A percentile compares a stretch with the other conserved stretches of the same genome.
Evolutionary conservation across 345 rosid species (phyloP).

Genomic region (Corymbia maculata): DNA sequence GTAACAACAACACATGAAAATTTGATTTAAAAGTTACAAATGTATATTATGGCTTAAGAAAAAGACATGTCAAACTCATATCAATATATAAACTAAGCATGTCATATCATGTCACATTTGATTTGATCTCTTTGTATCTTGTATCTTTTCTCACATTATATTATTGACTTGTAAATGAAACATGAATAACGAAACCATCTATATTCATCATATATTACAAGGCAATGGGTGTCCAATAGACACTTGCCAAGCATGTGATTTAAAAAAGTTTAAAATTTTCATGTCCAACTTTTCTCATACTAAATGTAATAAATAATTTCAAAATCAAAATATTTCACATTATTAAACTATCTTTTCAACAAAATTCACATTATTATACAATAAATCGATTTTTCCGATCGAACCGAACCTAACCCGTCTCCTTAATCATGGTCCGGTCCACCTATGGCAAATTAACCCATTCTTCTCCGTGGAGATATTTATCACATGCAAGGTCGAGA

Average conservation of each 20-base stretch:
- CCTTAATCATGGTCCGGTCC: too few species aligned
- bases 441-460: too few species aligned
- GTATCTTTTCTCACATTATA: background rate
- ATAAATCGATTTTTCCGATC: background rate
- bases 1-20: background rate
- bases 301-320: background rate
- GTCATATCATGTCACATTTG: background rate
- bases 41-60: background rate
- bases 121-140: background rate
- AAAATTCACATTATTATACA: background rate
- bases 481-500: too few species aligned
- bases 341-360: background rate
- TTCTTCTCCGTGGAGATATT: too few species aligned
- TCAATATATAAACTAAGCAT: background rate
- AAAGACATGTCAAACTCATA: background rate
- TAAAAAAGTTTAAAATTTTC: background rate
- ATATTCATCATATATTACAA: background rate
- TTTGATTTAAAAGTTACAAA: background rate
- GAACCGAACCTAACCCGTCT: accelerated
- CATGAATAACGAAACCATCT: background rate
- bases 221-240: background rate
- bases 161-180: background rate
- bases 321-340: background rate
- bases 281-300: background rate
- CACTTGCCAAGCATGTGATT: background rate